Base-by-base conservation (phyloP, 2,329 filamentous ascomycete species). In the Podosphaera xanthii region DNA sequence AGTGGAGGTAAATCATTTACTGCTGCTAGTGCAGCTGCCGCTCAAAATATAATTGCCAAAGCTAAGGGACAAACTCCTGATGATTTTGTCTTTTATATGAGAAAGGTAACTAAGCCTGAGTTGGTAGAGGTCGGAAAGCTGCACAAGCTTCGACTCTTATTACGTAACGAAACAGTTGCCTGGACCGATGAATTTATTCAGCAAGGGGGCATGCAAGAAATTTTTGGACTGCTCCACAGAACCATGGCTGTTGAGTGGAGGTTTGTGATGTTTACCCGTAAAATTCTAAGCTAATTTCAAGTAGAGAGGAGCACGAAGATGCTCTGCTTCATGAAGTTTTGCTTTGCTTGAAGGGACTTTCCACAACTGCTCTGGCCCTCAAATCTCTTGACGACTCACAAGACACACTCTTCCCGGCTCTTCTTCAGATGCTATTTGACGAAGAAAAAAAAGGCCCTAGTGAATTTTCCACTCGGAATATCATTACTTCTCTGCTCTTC, bases 241-340 rank as follows among this genome's bases (percentile, higher is more conserved):
- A 94, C 91, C 65, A 89, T 96, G 79, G 85, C 85, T 58, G 83
- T 98, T 40, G 92, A 97, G 70, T 98, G 92, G 91, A 87, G 90
- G 86, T 89, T 72, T 70, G 82, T 72, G 3, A 5, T 56, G n/a
- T 3, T 46, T 35, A 2, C 5, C 40, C 7, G 30, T 56, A 4
- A 40, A 50, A 50, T 46, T 57, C 86, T 71, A 70, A 3, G 38
- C 62, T 61, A 62, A 64, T 59, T 61, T 56, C 53, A 66, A 60
- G 68, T 62, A 89, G 87, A 67, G 92, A 96, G 75, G 92, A 97
- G 66, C 91, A 97, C 67, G 92, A 97, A 72, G 92, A 97, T 68
- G 84, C 84, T 8, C 77, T 98, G 44, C 78, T 98, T 5, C 91
- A 97, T 67, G 92, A 98, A 71, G 84, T 88, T 36, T 76, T 98